Evolutionary conservation across 1,139 yeast genomes (phyloP), one percentile per base, ranked within the genome.

Genomic region (Yamadazyma membranifaciens): DNA sequence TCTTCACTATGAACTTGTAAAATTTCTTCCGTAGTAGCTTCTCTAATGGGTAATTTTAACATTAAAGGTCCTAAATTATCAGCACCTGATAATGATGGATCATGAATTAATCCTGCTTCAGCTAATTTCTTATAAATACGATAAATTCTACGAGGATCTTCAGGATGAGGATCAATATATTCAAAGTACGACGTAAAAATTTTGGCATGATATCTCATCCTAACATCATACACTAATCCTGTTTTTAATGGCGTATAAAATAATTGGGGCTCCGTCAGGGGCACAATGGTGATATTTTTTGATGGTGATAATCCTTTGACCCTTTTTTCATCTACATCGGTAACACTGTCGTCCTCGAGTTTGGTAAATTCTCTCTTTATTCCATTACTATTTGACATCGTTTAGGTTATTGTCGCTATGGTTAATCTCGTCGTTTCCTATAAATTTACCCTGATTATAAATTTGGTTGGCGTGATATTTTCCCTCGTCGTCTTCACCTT

Each of bases 111-210:
- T 0, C 98, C 98, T 24, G 95, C 91, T 58, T 92, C 98, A 0
- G 96, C 98, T 37, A 94, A 73, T 36, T 87, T 85, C 62, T 92
- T 88, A 66, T 92, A 94, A 36, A 94, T 87, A 44, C 98, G 77
- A 62, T 91, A 92, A 36, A 92, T 92, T 51, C 99, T 80, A 47
- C 98, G 78, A 10, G 99, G 99, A 57, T 94, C 98, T 61, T 94
- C 99, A 4, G 99, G 99, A 59, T 94, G 99, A 2, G 98, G 98
- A 57, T 94, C 98, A 38, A 91, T 88, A 62, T 92, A 92, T 60
- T 91, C 97, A 53, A 81, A 87, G 50, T 92, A 88, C 5, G 95
- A 85, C 2, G 96, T 87, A 62, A 87, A 91, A 42, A 92, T 84
- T 59, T 89, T 88, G 32, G 97, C 96, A 59, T 94, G 99, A 62